These are phyloP conservation scores for Blastocladiella emersonii DNA, from an alignment of 371 early-diverging fungal species.

Conservation along the genomic window DNA sequence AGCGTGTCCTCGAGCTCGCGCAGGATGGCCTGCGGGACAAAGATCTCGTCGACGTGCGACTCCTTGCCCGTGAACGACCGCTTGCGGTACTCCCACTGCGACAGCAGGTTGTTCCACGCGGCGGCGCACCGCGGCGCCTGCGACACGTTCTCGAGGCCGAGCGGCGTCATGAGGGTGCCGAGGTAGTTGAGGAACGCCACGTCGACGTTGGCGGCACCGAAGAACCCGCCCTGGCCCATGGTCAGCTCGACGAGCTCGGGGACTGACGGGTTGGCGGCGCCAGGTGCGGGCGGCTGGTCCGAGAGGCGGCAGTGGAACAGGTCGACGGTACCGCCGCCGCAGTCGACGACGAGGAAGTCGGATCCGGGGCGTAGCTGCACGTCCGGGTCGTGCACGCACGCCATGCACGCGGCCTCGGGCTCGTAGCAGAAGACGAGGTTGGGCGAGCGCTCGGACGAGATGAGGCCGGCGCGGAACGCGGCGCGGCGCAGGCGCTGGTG, in stretches of 20 bases:
- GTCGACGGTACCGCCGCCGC: slow-evolving; percentile 6
- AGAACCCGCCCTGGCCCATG: slow-evolving; percentile 6
- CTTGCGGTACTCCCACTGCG: slow-evolving; percentile 7
- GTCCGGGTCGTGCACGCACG: slow-evolving; percentile 2
- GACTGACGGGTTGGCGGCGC: no score
- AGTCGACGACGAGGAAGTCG: slow-evolving; percentile 4
- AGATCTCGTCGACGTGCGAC: background rate
- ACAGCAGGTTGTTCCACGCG: slow-evolving; percentile 1
- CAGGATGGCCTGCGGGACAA: slow-evolving; percentile 1
- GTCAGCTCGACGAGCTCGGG: slow-evolving; percentile 3
- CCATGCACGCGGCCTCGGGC: slow-evolving; percentile 4
- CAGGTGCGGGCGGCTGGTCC: background rate
- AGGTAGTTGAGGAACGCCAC: slow-evolving; percentile 3
- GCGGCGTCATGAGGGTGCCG: background rate
- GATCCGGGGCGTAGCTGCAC: background rate
- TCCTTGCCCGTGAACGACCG: slow-evolving; percentile 1
- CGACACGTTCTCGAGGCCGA: background rate
- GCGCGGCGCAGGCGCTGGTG: background rate
- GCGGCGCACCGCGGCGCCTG: slow-evolving; percentile 1
- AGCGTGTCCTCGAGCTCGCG: background rate
- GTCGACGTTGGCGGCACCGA: background rate
- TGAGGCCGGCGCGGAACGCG: slow-evolving; percentile 3
- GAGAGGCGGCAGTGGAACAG: slow-evolving; percentile 1
- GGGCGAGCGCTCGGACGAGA: background rate
- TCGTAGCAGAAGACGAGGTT: slow-evolving; percentile 3